Evolutionary conservation across 2,329 filamentous ascomycete genomes (phyloP).

Genomic region (Aspergillus awamori): DNA sequence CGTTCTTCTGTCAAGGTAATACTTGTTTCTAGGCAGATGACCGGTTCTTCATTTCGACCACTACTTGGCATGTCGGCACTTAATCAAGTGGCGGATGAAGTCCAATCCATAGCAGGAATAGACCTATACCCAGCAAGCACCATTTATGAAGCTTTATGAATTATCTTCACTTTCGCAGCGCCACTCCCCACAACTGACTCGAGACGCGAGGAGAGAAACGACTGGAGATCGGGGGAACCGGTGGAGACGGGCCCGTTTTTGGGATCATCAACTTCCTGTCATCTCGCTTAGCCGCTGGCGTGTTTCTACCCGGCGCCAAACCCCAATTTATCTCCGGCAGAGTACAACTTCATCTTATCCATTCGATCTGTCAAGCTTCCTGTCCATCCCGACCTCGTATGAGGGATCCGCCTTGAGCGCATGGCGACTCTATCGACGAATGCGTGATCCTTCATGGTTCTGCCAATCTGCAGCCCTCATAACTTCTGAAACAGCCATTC

Average conservation of each 20-base stretch:
- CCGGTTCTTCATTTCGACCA: too few relatives aligned
- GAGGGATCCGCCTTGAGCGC: background rate
- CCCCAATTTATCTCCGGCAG: background rate
- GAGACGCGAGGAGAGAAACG: background rate
- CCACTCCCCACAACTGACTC: background rate
- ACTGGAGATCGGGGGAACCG: background rate
- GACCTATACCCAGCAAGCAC: too few relatives aligned
- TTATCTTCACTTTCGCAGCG: too few relatives aligned
- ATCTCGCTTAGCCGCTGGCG: slow-evolving; percentile 3
- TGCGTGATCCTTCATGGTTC: background rate
- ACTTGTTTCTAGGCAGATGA: too few relatives aligned
- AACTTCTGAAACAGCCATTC: background rate
- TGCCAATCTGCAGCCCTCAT: background rate
- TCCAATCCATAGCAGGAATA: too few relatives aligned
- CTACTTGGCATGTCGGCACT: too few relatives aligned
- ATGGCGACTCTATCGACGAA: too few relatives aligned
- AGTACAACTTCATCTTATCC: background rate
- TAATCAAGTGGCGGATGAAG: too few relatives aligned
- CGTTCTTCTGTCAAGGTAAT: too few relatives aligned
- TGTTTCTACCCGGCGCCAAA: background rate
- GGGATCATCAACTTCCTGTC: background rate
- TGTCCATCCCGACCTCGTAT: background rate
- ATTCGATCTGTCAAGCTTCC: background rate
- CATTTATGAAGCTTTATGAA: too few relatives aligned
- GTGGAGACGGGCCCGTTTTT: background rate